A percentile compares a stretch with the other conserved stretches of the same genome.
Evolutionary conservation across 371 early-diverging fungal genomes (phyloP).

Genomic region (Parasitella parasitica): DNA sequence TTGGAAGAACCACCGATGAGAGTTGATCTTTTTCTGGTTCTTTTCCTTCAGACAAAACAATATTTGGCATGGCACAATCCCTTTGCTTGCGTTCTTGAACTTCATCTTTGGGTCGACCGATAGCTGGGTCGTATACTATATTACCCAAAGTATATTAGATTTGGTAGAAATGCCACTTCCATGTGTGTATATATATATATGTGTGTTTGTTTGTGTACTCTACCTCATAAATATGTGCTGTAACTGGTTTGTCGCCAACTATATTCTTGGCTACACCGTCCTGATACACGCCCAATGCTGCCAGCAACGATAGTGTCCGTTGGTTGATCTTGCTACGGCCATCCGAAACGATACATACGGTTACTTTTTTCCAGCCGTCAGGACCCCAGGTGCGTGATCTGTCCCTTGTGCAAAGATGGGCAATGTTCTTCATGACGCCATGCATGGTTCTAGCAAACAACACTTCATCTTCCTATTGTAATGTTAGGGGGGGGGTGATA

Average conservation of each 20-base stretch:
- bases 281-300: constrained; percentile 90
- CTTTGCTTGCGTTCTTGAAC: constrained; percentile 71
- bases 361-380: constrained; percentile 91
- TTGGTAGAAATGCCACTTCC: neutral
- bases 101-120: constrained; percentile 74
- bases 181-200: neutral
- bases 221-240: constrained; percentile 85
- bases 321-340: constrained; percentile 70
- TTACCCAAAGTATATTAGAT: constrained; percentile 19
- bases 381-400: constrained; percentile 84
- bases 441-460: constrained; percentile 76
- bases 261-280: constrained; percentile 77
- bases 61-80: constrained; percentile 87
- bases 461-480: constrained; percentile 60
- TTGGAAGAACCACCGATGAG: constrained; percentile 97
- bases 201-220: too few species aligned
- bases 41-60: constrained; percentile 93
- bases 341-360: constrained; percentile 87
- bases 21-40: constrained; percentile 92
- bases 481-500: too few species aligned
- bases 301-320: constrained; percentile 73
- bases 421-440: constrained; percentile 79
- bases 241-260: constrained; percentile 59
- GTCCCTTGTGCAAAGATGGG: constrained; percentile 80
- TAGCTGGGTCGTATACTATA: constrained; percentile 84